phyloP scores from a whole-genome alignment of 2,329 filamentous ascomycete species.

The Arachnomyces sp. region DNA sequence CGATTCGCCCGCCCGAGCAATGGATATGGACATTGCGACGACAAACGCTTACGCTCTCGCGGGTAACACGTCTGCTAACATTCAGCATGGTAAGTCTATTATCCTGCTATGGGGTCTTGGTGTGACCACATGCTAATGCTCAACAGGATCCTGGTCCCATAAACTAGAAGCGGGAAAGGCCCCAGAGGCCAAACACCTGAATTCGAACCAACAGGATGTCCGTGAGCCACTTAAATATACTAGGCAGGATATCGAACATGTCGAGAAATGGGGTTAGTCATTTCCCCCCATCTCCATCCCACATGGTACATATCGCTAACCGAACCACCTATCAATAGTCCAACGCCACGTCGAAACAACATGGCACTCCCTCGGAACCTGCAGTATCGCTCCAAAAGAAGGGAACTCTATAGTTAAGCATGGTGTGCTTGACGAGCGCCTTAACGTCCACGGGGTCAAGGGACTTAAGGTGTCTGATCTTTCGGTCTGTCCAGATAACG shows the following conservation, averaged over 20 bases:
- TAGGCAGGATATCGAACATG: conserved; percentile 44
- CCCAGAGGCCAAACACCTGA: conserved; percentile 46
- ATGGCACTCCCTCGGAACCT: conserved; percentile 61
- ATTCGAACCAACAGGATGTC: conserved; percentile 54
- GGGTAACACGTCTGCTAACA: conserved; percentile 61
- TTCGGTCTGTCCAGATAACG: conserved; percentile 69
- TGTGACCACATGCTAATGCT: conserved; percentile 5
- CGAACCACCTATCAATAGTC: conserved; percentile 44
- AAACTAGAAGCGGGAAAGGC: conserved; percentile 49
- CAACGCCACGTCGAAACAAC: conserved; percentile 68
- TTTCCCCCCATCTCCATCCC: conserved; percentile 6
- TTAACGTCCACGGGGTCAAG: conserved; percentile 70
- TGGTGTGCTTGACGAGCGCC: conserved; percentile 61
- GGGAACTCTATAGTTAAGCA: conserved; percentile 76
- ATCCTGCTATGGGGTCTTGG: conserved; percentile 5
- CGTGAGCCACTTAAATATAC: conserved; percentile 59
- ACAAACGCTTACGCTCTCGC: conserved; percentile 68
- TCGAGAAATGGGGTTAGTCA: conserved; percentile 53
- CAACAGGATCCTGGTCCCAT: conserved; percentile 50
- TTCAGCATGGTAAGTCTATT: conserved; percentile 53
- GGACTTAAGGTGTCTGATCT: conserved; percentile 70
- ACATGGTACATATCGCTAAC: conserved; percentile 7
- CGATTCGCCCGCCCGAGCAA: conserved; percentile 59
- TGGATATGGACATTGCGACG: conserved; percentile 65
- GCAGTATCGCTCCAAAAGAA: conserved; percentile 66